Conservation (phyloP, 2,329 filamentous ascomycete species). For the Aspergillus nomiae region DNA sequence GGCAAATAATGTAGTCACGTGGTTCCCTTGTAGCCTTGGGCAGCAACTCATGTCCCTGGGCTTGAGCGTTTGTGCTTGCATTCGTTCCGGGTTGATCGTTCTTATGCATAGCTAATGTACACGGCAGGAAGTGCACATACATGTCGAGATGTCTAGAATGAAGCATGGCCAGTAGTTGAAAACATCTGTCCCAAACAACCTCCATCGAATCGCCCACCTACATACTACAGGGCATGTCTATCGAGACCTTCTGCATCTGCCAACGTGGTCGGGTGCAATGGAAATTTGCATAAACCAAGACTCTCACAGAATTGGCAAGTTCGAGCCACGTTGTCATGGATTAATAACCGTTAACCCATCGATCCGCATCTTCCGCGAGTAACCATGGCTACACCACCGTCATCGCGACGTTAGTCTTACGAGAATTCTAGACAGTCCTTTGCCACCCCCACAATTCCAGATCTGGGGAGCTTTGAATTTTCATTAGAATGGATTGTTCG, state of each 20-base stretch:
- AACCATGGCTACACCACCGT: neutral
- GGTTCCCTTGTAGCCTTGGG: neutral
- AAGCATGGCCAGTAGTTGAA: neutral
- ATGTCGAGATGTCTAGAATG: neutral
- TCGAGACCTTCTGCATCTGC: neutral
- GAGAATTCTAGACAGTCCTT: neutral
- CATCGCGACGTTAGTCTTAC: neutral
- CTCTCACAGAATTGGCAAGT: neutral
- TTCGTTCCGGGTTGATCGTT: neutral
- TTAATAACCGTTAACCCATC: neutral
- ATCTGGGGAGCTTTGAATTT: neutral
- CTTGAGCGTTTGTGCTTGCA: neutral
- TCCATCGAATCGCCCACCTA: neutral
- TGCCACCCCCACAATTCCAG: neutral
- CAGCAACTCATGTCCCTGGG: neutral
- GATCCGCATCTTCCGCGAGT: neutral
- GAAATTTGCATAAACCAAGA: too few species aligned
- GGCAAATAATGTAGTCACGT: conserved; percentile 5
- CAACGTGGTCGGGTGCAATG: neutral
- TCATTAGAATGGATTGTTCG: neutral
- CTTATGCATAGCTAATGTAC: neutral
- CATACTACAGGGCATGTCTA: neutral
- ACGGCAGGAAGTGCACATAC: neutral
- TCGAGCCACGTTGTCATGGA: neutral
- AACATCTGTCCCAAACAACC: neutral